phyloP scores from a whole-genome alignment of 768 basidiomycete species.

The Tremella yokohamensis region DNA sequence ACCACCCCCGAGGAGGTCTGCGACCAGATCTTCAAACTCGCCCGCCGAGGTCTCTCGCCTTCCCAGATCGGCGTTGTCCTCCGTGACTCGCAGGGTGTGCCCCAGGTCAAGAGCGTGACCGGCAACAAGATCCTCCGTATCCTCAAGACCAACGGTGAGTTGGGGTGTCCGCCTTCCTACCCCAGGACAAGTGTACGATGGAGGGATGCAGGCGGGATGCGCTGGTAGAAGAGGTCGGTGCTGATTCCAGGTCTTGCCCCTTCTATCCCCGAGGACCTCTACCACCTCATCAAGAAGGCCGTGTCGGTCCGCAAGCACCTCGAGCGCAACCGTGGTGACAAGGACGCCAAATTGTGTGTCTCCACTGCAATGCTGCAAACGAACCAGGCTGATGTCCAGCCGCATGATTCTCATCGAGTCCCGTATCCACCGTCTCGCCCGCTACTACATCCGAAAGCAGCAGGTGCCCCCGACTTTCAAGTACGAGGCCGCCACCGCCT shows the following conservation, averaged over 20 bases:
- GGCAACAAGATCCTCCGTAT: slow-evolving; percentile 99
- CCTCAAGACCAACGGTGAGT: slow-evolving; percentile 85
- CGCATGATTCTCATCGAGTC: slow-evolving; percentile 99
- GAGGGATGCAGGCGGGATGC: neutral
- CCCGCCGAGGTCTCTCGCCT: slow-evolving; percentile 93
- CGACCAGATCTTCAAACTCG: slow-evolving; percentile 95
- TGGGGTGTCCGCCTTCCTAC: neutral
- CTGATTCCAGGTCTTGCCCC: slow-evolving; percentile 76
- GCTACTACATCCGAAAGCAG: slow-evolving; percentile 98
- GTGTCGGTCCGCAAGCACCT: slow-evolving; percentile 98
- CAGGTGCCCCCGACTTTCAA: slow-evolving; percentile 98
- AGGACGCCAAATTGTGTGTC: slow-evolving; percentile 58
- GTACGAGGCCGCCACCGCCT: slow-evolving; percentile 93
- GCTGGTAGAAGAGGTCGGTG: neutral
- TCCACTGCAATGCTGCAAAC: neutral
- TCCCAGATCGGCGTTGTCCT: slow-evolving; percentile 98
- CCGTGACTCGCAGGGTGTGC: slow-evolving; percentile 95
- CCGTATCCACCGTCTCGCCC: slow-evolving; percentile 92
- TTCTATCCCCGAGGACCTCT: slow-evolving; percentile 97
- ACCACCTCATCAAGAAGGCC: slow-evolving; percentile 99
- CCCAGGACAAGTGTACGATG: neutral
- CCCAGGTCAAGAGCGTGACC: slow-evolving; percentile 96
- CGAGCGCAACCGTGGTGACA: slow-evolving; percentile 96
- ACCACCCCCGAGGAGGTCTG: slow-evolving; percentile 89
- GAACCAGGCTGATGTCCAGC: slow-evolving; percentile 52